Percentiles rank a stretch among this genome's conserved stretches.
phyloP scores from a whole-genome alignment of 805 yeast species.

The Yarrowia osloensis region DNA sequence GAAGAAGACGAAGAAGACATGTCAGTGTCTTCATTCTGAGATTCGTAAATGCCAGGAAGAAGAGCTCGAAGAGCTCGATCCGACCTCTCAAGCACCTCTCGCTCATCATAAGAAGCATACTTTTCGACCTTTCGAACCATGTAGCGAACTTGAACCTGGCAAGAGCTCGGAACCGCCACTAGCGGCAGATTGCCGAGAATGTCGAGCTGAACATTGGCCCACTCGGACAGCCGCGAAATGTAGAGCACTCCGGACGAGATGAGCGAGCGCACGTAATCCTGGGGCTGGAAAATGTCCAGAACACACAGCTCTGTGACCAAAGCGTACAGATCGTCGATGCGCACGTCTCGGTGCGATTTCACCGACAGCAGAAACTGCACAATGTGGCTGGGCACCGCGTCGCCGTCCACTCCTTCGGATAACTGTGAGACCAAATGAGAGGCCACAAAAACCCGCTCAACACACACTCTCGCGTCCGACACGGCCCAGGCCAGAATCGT shows the following conservation, averaged over 20 bases:
- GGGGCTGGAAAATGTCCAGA: slow-evolving; percentile 54
- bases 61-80: not conserved
- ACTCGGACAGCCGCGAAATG: slow-evolving; percentile 47
- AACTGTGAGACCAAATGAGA: slow-evolving; percentile 34
- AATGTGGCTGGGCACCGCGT: slow-evolving; percentile 2
- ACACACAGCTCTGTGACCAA: slow-evolving; percentile 55
- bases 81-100: not conserved
- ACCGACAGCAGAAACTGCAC: slow-evolving; percentile 8
- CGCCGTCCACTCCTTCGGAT: slow-evolving; percentile 11
- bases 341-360: not conserved
- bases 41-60: not conserved
- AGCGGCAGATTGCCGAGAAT: slow-evolving; percentile 49
- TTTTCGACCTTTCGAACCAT: slow-evolving; percentile 12
- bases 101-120: slow-evolving; percentile 3
- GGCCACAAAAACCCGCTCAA: slow-evolving; percentile 36
- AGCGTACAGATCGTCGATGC: slow-evolving; percentile 42
- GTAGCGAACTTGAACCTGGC: slow-evolving; percentile 7
- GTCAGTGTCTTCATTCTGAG: not conserved
- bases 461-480: slow-evolving; percentile 33
- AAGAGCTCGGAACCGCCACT: slow-evolving; percentile 26
- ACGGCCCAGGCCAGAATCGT: slow-evolving; percentile 40
- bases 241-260: slow-evolving; percentile 87
- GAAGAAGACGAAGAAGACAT: not conserved
- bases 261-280: slow-evolving; percentile 72
- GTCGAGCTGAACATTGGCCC: slow-evolving; percentile 48